A percentile compares a stretch with the other conserved stretches of the same genome.
Conservation (phyloP, 805 yeast genomes). For the Yarrowia sp. region DNA sequence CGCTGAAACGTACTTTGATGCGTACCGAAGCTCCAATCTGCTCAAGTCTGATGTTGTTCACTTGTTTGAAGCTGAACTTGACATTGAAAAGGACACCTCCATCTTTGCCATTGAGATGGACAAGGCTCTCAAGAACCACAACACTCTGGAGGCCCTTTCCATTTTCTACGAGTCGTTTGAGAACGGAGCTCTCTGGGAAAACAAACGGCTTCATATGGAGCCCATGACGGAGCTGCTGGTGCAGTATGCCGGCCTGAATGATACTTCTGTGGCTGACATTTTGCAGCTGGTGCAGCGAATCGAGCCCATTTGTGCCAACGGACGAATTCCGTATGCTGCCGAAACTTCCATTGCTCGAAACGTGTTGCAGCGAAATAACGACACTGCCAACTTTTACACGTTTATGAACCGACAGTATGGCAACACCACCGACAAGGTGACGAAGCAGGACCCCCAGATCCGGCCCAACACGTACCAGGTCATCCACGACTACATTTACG, state of each 20-base stretch:
- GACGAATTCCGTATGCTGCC: conserved; percentile 39
- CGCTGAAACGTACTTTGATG: conserved; percentile 33
- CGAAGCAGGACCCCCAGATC: not conserved
- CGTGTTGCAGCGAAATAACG: conserved; percentile 36
- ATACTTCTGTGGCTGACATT: conserved; percentile 3
- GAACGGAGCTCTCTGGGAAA: conserved; percentile 47
- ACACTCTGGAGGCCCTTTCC: conserved; percentile 36
- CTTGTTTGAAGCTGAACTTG: conserved; percentile 38
- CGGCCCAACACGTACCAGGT: conserved; percentile 36
- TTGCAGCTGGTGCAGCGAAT: conserved; percentile 35
- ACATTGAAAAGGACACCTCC: conserved; percentile 40
- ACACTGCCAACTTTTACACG: conserved; percentile 41
- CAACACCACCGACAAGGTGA: conserved; percentile 26
- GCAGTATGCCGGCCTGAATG: conserved; percentile 4
- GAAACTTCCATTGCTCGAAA: conserved; percentile 38
- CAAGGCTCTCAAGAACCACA: conserved; percentile 36
- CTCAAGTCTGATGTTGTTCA: conserved; percentile 29
- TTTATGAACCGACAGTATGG: conserved; percentile 44
- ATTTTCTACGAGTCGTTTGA: conserved; percentile 40
- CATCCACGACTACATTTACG: conserved; percentile 46
- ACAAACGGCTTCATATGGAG: conserved; percentile 29
- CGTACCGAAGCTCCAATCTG: conserved; percentile 31
- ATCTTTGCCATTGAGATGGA: conserved; percentile 41
- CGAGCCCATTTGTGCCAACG: conserved; percentile 33
- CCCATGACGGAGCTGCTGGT: conserved; percentile 21